Base-by-base conservation (phyloP, 805 yeast genomes). In the Saccharomyces mikatae region DNA sequence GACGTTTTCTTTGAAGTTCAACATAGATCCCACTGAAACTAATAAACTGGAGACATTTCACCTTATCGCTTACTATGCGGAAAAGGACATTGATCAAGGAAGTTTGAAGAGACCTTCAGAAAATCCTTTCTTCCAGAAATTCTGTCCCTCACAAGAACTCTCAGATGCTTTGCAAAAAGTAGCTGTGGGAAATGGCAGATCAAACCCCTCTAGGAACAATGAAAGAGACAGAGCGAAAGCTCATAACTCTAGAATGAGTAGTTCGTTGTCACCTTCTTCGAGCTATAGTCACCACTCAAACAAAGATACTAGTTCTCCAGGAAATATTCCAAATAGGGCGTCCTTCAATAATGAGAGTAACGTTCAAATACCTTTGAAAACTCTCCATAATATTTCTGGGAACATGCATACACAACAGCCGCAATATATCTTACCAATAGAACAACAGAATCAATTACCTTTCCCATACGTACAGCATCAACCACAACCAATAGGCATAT, bases 1-100 rank as follows among this genome's bases (percentile, higher is more conserved):
- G 17, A 36, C 44, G 10, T 36, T 36, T 13, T 36, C 44, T n/a
- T 17, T 36, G 22, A 36, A 36, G 24, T 17, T 17, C 44, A 56
- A 48, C 57, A 60, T 22, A 58, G 52, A 41, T 41, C 58, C 11
- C n/a, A n/a, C 46, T 50, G 10, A 32, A 22, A 32, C 32, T 29
- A 17, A 6, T 21, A 27, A 46, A 22, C 8, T 44, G 50, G 22
- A 51, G 46, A 24, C 47, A 46, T 14, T 28, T 17, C 49, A 9
- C 26, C 52, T 11, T 48, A 46, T 89, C 3, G 81, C 89, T 11
- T 89, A 89, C 68, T 89, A 87, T 65, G 73, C 78, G 41, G 84
- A 89, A 0, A 79, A 80, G 28, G 96, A 89, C 64, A 91, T 88
- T 6, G 60, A 80, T 49, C 70, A 73, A 28, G 83, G 83, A 4